Evolutionary conservation across 345 rosid genomes (phyloP).

Genomic region (Noccaea bulbosa): DNA sequence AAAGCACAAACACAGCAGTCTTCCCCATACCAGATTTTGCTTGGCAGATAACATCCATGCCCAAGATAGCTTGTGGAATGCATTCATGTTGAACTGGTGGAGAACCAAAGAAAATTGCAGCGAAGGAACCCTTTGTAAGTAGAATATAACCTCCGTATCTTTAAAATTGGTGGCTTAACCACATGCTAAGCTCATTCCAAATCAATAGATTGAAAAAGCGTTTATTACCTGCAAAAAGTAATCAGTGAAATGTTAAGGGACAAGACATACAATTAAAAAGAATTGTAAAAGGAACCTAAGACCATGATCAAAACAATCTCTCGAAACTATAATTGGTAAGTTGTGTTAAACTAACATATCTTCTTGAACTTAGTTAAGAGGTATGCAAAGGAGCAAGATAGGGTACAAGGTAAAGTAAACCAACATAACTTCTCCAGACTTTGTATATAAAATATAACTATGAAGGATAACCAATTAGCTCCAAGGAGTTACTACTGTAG

Average conservation of each 20-base stretch:
- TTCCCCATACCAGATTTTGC: slow-evolving; percentile 99
- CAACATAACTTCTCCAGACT: too few relatives aligned
- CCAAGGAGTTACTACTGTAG: background rate
- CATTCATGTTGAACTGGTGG: slow-evolving; percentile 99
- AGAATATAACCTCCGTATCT: slow-evolving; percentile 70
- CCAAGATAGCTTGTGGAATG: slow-evolving; percentile 98
- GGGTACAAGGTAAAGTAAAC: too few relatives aligned
- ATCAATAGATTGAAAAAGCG: slow-evolving; percentile 52
- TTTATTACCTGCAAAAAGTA: slow-evolving; percentile 23
- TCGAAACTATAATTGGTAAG: too few relatives aligned
- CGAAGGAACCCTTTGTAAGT: slow-evolving; percentile 77
- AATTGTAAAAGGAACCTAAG: background rate
- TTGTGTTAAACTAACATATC: background rate
- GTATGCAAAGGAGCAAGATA: background rate
- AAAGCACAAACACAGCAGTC: slow-evolving; percentile 94
- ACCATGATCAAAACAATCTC: background rate
- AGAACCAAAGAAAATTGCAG: slow-evolving; percentile 81
- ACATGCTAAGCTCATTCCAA: slow-evolving; percentile 68
- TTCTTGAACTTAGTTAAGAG: background rate
- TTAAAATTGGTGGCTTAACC: slow-evolving; percentile 64
- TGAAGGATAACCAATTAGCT: background rate
- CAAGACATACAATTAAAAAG: background rate
- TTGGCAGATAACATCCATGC: slow-evolving; percentile 99
- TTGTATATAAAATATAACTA: too few relatives aligned
- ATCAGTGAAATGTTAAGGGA: background rate